Percentiles rank a stretch among this genome's conserved stretches.
Evolutionary conservation across 2,329 filamentous ascomycete genomes (phyloP).

Genomic region (Alternaria sp.): DNA sequence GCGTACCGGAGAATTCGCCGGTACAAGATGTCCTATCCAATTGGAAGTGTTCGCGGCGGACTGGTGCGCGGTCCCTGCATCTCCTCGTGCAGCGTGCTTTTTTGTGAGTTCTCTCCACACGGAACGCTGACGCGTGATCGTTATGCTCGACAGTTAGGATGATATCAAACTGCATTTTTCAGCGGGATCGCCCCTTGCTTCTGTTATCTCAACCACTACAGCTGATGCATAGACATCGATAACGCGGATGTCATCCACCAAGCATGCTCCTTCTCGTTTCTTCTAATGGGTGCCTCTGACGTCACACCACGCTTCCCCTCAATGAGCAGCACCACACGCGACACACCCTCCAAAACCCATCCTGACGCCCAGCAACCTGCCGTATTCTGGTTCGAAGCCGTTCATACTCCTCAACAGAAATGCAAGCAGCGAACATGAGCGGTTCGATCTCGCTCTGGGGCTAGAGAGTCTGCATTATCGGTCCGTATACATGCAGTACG

Average conservation of each 20-base stretch:
- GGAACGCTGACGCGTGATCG: background rate
- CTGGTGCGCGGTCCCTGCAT: background rate
- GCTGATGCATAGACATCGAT: background rate
- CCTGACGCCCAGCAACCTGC: background rate
- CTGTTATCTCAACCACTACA: background rate
- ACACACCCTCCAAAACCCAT: background rate
- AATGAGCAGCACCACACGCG: background rate
- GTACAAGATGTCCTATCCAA: background rate
- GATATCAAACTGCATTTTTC: background rate
- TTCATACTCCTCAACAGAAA: constrained; percentile 1
- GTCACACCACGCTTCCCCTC: background rate
- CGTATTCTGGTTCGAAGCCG: background rate
- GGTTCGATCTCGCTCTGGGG: background rate
- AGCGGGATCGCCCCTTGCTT: background rate
- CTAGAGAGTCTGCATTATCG: background rate
- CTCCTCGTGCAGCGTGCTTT: background rate
- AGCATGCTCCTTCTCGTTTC: background rate
- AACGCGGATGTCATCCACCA: background rate
- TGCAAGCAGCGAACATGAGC: background rate
- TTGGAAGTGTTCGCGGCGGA: background rate
- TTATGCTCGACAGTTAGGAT: background rate
- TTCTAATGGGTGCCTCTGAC: background rate
- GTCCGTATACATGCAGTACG: background rate
- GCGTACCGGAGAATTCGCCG: background rate
- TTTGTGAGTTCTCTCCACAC: background rate